Evolutionary conservation across 768 basidiomycete genomes (phyloP).

Genomic region (Leccinum imitatum): DNA sequence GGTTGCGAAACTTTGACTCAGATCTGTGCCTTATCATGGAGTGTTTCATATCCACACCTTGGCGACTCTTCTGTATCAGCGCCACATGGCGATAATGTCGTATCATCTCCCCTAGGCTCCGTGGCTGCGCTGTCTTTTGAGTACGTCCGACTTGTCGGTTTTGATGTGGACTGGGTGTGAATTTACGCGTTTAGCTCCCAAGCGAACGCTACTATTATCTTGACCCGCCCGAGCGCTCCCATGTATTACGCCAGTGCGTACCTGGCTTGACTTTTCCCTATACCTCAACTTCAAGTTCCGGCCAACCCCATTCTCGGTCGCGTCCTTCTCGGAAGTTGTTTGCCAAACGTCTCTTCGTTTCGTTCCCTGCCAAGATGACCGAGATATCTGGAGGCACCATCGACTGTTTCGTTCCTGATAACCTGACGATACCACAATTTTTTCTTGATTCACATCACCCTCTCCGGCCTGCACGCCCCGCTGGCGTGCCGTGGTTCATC

Average conservation of each 20-base stretch:
- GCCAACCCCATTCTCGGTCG: background rate
- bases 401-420: constrained; percentile 52
- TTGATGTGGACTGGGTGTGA: background rate
- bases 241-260: background rate
- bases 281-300: background rate
- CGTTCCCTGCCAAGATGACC: constrained; percentile 7
- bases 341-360: background rate
- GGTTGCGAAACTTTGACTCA: constrained; percentile 30
- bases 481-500: constrained; percentile 54
- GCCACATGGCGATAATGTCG: constrained; percentile 10
- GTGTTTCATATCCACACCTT: constrained; percentile 3
- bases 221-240: background rate
- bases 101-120: background rate
- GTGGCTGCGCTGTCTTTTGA: background rate
- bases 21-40: background rate
- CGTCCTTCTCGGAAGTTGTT: background rate
- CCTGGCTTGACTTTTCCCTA: background rate
- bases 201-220: background rate
- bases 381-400: constrained; percentile 30
- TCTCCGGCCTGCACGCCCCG: constrained; percentile 45
- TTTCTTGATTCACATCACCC: constrained; percentile 48
- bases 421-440: constrained; percentile 67
- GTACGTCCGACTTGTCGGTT: background rate
- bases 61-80: background rate
- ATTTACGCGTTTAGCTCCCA: background rate